Evolutionary conservation across 805 yeast genomes (phyloP), one percentile per base, ranked within the genome.

Genomic region (Metschnikowia colocasiae): DNA sequence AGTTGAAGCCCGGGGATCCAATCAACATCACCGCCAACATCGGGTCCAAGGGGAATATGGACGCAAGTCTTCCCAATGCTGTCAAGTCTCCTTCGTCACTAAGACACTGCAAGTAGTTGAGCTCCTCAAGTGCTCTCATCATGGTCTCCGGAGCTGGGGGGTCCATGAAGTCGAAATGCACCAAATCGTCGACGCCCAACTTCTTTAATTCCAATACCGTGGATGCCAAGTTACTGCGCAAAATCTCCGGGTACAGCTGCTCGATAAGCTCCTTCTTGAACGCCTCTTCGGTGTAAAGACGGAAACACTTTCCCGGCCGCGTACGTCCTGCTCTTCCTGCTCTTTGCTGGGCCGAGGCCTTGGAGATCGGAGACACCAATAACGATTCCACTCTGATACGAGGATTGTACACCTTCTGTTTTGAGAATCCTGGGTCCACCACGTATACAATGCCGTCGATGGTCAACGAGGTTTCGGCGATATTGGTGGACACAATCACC

Each of bases 321-420:
- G 97, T 92, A 81, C 99, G 92, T 73, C 99, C 99, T 47, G 99
- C 99, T 79, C 99, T 87, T 79, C 99, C 99, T 30, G 98, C 98
- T 69, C 99, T 82, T 69, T 92, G 99, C 69, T 92, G 97, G 1
- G 99, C 96, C 40, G 95, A 84, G 0, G 99, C 99, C 69, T 90
- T 91, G 9, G 98, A 91, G 52, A 94, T 91, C 31, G 98, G 98
- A 7, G 97, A 87, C 4, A 94, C 98, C 45, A 92, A 75, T 57
- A 92, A 74, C 0, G 97, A 89, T 67, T 92, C 97, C 26, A 92
- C 97, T 67, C 99, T 80, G 49, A 92, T 87, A 66, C 97, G 80
- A 43, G 99, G 98, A 64, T 92, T 94, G 70, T 90, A 92, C 48
- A 91, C 97, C 60, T 94, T 92, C 68, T 94, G 97, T 62, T 92